Base-by-base conservation (phyloP, 768 basidiomycete genomes). In the Collybia sp. region DNA sequence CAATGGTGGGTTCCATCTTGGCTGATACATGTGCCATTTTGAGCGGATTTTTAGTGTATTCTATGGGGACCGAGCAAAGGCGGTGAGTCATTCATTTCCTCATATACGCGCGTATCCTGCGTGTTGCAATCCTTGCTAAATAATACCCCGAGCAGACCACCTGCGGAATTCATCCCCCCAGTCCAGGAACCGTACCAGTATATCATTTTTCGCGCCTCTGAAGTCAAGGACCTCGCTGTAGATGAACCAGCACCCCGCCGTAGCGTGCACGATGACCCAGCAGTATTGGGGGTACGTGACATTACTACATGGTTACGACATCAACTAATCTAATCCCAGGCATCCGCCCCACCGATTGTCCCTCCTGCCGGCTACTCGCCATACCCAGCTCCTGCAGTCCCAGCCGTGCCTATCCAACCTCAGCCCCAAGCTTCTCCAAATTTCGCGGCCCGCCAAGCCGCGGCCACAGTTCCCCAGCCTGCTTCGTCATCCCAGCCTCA, bases 151-250 rank as follows among this genome's bases (percentile, higher is more conserved):
- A 45, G 10, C 57, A 88, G 86, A 53, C 83, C 86, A 9, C 78
- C 82, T 34, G 64, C 76, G 30, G 84, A 92, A 62, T 93, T 82
- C 64, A 89, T 91, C 47, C 85, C 90, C 3, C 88, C 90, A 0
- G 83, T 85, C 37, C 80, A 82, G 60, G 85, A 86, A 49, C 88
- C 88, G 0, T 93, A 92, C 61, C 78, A 86, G 52, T 92, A 89
- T 65, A 92, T 93, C 65, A 88, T 93, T 52, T 93, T 93, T 68
- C 87, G 88, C 43, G 89, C 89, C 6, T 87, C 87, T 2, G 88
- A 93, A 64, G 89, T 92, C 50, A 91, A 92, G 58, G 89, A 93
- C 58, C 74, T 92, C n/a, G 75, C 85, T 19, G 88, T 93, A 12
- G 89, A 93, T 55, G 85, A 89, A 48, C 75, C 77, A 25, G 68